Evolutionary conservation across 768 basidiomycete species (phyloP).

Genomic region (Tricholoma flavovirens): DNA sequence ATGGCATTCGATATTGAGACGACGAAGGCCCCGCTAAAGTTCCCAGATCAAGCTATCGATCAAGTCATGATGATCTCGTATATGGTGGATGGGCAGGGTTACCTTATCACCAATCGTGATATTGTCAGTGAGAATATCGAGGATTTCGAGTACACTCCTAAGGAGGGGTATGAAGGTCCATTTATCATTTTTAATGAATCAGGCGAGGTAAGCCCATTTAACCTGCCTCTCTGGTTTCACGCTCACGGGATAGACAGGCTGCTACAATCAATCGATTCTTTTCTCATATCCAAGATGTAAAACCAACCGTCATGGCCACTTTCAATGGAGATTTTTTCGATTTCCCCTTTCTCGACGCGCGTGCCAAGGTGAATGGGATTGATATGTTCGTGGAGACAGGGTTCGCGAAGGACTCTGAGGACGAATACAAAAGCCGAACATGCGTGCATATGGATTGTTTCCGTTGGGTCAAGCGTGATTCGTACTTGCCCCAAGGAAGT

Average conservation of each 20-base stretch:
- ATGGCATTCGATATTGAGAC: conserved; percentile 99
- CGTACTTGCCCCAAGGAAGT: conserved; percentile 96
- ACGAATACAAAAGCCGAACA: conserved; percentile 88
- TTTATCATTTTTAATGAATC: conserved; percentile 94
- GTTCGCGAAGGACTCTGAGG: conserved; percentile 85
- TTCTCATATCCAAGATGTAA: conserved; percentile 86
- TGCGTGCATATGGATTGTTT: conserved; percentile 99
- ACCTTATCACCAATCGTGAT: conserved; percentile 94
- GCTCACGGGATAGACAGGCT: conserved; percentile 40
- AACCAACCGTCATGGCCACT: conserved; percentile 95
- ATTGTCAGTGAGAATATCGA: conserved; percentile 97
- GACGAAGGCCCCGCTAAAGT: conserved; percentile 99
- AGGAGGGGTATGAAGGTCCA: conserved; percentile 95
- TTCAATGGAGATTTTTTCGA: conserved; percentile 99
- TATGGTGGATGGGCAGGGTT: conserved; percentile 98
- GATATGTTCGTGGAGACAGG: conserved; percentile 97
- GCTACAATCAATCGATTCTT: conserved; percentile 85
- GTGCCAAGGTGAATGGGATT: conserved; percentile 83
- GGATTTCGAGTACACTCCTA: conserved; percentile 98
- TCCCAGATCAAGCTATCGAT: conserved; percentile 92
- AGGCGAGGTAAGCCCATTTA: conserved; percentile 62
- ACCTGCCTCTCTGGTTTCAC: neutral
- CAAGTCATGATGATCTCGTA: conserved; percentile 99
- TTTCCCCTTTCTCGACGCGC: conserved; percentile 91
- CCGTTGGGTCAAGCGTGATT: conserved; percentile 99